Percentiles rank a stretch among this genome's conserved stretches.
These are phyloP conservation scores for Ganoderma leucocontextum DNA, from an alignment of 1,284 basidiomycete genomes.

Conservation along the genomic window DNA sequence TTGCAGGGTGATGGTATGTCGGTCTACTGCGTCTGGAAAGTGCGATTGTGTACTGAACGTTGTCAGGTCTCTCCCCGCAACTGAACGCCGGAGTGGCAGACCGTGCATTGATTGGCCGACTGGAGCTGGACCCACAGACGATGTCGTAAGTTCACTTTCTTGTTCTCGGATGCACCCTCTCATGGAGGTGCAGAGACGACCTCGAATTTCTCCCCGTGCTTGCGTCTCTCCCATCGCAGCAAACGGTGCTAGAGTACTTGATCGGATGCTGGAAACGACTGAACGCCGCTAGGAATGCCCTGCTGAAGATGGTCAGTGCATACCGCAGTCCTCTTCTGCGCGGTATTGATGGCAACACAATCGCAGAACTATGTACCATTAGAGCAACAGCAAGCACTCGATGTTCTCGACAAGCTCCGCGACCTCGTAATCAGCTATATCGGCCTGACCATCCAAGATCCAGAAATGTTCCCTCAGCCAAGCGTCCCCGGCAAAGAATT, in stretches of 20 bases:
- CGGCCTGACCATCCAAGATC: conserved; percentile 90
- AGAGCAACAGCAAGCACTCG: conserved; percentile 69
- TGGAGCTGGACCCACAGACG: conserved; percentile 81
- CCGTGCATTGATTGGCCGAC: conserved; percentile 85
- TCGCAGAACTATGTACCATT: conserved; percentile 66
- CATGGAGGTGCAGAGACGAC: conserved; percentile 68
- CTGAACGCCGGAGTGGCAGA: conserved; percentile 73
- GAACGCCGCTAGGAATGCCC: conserved; percentile 61
- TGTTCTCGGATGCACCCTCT: background rate
- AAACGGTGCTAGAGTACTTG: conserved; percentile 93
- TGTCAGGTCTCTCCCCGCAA: conserved; percentile 17
- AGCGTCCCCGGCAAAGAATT: conserved; percentile 72
- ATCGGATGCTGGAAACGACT: conserved; percentile 91
- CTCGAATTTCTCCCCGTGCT: conserved; percentile 81
- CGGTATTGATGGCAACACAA: conserved; percentile 5
- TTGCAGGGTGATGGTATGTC: conserved; percentile 73
- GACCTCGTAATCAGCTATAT: conserved; percentile 90
- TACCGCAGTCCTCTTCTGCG: background rate
- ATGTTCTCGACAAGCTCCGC: conserved; percentile 75
- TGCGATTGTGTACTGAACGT: background rate
- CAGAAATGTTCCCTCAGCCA: conserved; percentile 94
- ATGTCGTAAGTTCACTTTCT: conserved; percentile 67
- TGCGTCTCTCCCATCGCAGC: conserved; percentile 78
- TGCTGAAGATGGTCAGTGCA: conserved; percentile 66
- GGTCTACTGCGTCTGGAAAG: background rate